Conservation (phyloP, 2,329 filamentous ascomycete genomes). For the Xylaria sp. region DNA sequence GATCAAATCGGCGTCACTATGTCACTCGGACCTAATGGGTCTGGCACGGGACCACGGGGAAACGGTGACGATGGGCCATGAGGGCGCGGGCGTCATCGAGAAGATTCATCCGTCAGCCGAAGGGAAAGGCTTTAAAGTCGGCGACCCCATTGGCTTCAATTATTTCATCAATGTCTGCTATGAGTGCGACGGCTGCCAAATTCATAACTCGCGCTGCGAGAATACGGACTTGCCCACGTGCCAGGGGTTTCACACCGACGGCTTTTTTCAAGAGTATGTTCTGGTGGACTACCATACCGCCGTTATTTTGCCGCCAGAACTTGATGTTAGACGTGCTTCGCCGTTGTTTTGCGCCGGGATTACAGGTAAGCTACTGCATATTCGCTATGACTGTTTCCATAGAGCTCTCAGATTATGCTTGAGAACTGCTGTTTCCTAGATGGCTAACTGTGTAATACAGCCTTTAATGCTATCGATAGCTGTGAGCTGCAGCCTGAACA, state of each 20-base stretch:
- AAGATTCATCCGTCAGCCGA: slow-evolving; percentile 31
- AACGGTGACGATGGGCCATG: slow-evolving; percentile 31
- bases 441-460: slow-evolving; percentile 14
- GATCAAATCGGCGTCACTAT: slow-evolving; percentile 32
- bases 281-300: slow-evolving; percentile 29
- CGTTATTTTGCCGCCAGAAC: slow-evolving; percentile 25
- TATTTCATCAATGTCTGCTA: slow-evolving; percentile 33
- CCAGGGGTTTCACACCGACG: slow-evolving; percentile 28
- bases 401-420: background rate
- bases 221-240: slow-evolving; percentile 20
- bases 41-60: slow-evolving; percentile 14
- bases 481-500: slow-evolving; percentile 31
- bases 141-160: slow-evolving; percentile 29
- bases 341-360: slow-evolving; percentile 33
- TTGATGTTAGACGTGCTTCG: slow-evolving; percentile 24
- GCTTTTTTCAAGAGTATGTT: slow-evolving; percentile 32
- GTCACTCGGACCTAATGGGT: slow-evolving; percentile 23
- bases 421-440: background rate
- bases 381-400: background rate
- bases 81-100: slow-evolving; percentile 28
- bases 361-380: slow-evolving; percentile 20
- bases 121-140: slow-evolving; percentile 26
- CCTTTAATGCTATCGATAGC: slow-evolving; percentile 30
- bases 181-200: slow-evolving; percentile 29
- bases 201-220: slow-evolving; percentile 29